Percentiles rank a stretch among this genome's conserved stretches.
Conservation (phyloP, 2,329 filamentous ascomycete genomes). For the Pestalotiopsis sp. region DNA sequence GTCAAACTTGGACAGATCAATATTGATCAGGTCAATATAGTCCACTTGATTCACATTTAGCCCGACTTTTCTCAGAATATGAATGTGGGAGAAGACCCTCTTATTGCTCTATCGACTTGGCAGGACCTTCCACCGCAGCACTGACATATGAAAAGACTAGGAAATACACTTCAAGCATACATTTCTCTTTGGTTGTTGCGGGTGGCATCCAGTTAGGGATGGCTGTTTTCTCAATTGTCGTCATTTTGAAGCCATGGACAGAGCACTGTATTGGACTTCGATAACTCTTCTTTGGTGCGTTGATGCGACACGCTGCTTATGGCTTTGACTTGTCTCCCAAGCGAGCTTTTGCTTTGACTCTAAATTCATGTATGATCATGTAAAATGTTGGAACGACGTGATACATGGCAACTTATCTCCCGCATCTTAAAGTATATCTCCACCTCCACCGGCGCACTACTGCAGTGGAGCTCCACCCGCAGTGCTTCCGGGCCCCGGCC, state of each 20-base stretch:
- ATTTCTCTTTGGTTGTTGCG: neutral
- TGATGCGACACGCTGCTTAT: neutral
- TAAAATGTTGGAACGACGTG: neutral
- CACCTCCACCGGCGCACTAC: neutral
- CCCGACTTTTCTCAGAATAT: neutral
- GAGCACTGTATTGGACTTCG: neutral
- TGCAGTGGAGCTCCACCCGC: neutral
- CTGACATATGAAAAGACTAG: neutral
- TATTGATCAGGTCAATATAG: constrained; percentile 27
- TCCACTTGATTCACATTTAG: constrained; percentile 12
- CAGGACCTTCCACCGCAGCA: neutral
- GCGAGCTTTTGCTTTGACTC: neutral
- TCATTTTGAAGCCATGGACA: neutral
- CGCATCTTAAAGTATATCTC: neutral
- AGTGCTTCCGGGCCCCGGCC: neutral
- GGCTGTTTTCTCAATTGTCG: neutral
- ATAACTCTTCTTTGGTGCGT: neutral
- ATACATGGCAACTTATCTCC: neutral
- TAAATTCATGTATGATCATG: too few species aligned
- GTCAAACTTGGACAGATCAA: constrained; percentile 28
- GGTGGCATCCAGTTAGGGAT: neutral
- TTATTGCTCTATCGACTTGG: neutral
- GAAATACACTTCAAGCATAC: neutral
- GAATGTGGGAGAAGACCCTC: neutral
- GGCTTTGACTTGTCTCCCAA: neutral